Evolutionary conservation across 2,329 filamentous ascomycete species (phyloP).

Genomic region (Curvularia sp.): DNA sequence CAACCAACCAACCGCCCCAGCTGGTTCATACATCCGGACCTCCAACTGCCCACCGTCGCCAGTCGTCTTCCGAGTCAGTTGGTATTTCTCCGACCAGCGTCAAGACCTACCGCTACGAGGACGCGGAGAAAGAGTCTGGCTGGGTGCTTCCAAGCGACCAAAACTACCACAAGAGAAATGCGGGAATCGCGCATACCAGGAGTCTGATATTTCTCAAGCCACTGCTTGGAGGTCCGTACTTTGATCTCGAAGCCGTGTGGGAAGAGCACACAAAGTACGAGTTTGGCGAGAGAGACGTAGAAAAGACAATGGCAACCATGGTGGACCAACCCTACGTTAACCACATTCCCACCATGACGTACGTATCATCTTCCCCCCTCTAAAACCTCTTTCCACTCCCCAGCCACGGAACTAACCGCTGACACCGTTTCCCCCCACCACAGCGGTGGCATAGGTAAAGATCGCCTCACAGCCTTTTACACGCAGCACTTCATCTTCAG

Average conservation of each 20-base stretch:
- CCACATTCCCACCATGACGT: constrained; percentile 71
- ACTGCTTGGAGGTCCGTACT: constrained; percentile 68
- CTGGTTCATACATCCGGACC: constrained; percentile 40
- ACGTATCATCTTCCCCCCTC: background rate
- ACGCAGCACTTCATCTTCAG: constrained; percentile 75
- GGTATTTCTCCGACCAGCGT: constrained; percentile 20
- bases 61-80: constrained; percentile 30
- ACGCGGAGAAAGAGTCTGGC: constrained; percentile 30
- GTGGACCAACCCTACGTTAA: constrained; percentile 81
- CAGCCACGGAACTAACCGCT: background rate
- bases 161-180: constrained; percentile 58
- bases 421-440: background rate
- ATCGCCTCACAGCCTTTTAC: constrained; percentile 71
- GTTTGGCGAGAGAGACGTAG: constrained; percentile 72
- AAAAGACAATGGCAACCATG: constrained; percentile 82
- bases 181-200: constrained; percentile 70
- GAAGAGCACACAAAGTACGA: constrained; percentile 78
- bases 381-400: background rate
- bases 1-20: constrained; percentile 35
- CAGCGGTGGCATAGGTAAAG: constrained; percentile 71
- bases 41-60: constrained; percentile 27
- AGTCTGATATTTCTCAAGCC: constrained; percentile 71
- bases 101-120: constrained; percentile 38
- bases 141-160: constrained; percentile 43
- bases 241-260: constrained; percentile 80